These are phyloP conservation scores for Funneliformis caledonium DNA, from an alignment of 371 early-diverging fungal genomes.

Conservation along the genomic window DNA sequence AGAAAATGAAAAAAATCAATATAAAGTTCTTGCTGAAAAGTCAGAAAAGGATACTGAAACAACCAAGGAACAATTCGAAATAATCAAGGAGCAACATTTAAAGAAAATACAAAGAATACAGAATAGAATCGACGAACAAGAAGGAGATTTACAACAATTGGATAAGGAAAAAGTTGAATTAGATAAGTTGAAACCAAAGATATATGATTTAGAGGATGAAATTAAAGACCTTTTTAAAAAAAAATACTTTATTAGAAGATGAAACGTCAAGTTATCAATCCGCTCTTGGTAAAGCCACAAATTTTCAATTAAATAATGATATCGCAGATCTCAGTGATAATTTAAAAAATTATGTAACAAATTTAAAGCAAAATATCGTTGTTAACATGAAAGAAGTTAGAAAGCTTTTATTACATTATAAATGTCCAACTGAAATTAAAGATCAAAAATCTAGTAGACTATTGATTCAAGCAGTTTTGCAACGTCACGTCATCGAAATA, in stretches of 20 bases:
- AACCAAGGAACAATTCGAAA: too few relatives aligned
- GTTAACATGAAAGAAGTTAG: not conserved
- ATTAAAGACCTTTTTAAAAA: not conserved
- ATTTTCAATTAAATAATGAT: not conserved
- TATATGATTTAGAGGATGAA: not conserved
- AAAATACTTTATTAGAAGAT: not conserved
- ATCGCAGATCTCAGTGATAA: not conserved
- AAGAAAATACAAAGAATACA: too few relatives aligned
- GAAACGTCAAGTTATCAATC: slow-evolving; percentile 25
- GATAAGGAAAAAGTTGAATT: not conserved
- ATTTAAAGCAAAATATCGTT: not conserved
- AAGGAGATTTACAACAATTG: not conserved
- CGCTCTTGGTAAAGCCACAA: slow-evolving; percentile 12
- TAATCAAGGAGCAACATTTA: too few relatives aligned
- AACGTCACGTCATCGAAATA: slow-evolving; percentile 21
- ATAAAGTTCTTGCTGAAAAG: not conserved
- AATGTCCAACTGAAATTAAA: not conserved
- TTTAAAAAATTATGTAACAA: not conserved
- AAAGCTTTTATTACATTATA: slow-evolving; percentile 13
- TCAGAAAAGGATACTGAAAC: not conserved
- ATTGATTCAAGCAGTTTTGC: slow-evolving; percentile 2
- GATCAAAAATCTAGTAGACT: not conserved
- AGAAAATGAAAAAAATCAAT: not conserved
- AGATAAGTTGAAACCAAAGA: not conserved
- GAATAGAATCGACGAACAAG: not conserved